Evolutionary conservation across 2,329 filamentous ascomycete species (phyloP), one percentile per base, ranked within the genome.

Genomic region (Pyricularia grisea): DNA sequence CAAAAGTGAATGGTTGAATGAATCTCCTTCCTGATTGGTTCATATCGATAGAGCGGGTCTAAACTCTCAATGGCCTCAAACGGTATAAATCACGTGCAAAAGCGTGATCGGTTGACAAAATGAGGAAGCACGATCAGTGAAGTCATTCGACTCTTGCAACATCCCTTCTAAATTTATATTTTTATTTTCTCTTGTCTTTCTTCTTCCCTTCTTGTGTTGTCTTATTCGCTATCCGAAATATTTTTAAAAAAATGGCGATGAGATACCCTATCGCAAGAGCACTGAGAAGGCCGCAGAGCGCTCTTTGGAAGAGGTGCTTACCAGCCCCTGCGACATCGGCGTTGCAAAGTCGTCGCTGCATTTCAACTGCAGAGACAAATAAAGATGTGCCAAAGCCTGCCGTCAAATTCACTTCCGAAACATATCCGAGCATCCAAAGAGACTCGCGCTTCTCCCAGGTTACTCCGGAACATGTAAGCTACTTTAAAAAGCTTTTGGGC

Each of bases 401-500:
- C 66, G 72, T 73, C 76, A 92, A 91, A 78, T 92, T 91, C 81
- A 99, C 95, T 20, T 88, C 92, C 68, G 92, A 97, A 73, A 91
- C 89, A 68, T 95, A 96, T 76, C 94, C 95, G 10, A 85, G 91
- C 70, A 83, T 99, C 75, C 88, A 94, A 81, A 88, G 95, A 73
- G 88, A 97, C 75, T 78, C 87, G 17, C 89, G 88, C 31, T 99
- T 95, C 78, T 82, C 88, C 33, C 79, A 88, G 76, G 81, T 99
- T 73, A 93, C 89, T 2, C 78, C 83, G 64, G 90, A 94, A 58
- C 91, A 99, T 83, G 92, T 98, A 68, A 83, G 88, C 66, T 89
- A 87, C 80, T 97, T 99, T 84, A 89, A 90, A 77, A 82, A 88
- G 25, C 81, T 97, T n/a, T 85, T 99, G 42, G 92, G 93, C 69